Evolutionary conservation across 495 filamentous ascomycete species (phyloP).

Genomic region (Xanthoparmelia taractica): DNA sequence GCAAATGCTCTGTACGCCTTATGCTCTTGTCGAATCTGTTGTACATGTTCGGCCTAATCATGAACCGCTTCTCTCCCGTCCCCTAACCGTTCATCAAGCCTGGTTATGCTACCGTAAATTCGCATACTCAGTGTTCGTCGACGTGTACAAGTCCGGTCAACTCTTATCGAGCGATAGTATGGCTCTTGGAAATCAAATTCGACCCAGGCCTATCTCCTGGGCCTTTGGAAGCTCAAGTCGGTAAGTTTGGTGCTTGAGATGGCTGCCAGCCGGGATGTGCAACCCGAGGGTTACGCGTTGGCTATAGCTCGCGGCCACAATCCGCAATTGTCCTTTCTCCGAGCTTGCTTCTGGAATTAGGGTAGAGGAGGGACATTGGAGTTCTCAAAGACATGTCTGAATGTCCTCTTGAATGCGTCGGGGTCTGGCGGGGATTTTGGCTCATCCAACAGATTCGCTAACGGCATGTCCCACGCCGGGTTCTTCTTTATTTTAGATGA

Average conservation of each 20-base stretch:
- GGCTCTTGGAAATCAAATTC: not conserved
- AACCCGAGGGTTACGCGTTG: not conserved
- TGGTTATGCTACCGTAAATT: no score
- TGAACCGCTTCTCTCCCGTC: no score
- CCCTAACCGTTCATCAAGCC: no score
- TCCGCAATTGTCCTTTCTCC: not conserved
- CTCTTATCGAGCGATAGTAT: not conserved
- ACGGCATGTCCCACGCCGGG: not conserved
- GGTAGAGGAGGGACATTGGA: constrained; percentile 5
- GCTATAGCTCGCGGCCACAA: not conserved
- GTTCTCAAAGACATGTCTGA: not conserved
- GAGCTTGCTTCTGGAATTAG: not conserved
- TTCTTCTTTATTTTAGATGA: not conserved
- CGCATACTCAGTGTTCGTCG: not conserved
- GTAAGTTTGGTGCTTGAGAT: not conserved
- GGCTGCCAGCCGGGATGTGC: not conserved
- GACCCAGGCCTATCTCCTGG: not conserved
- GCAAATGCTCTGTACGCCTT: no score
- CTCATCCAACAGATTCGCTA: constrained; percentile 3
- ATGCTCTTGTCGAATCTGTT: no score
- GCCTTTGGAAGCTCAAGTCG: not conserved
- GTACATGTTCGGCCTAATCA: no score
- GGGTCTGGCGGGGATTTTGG: not conserved
- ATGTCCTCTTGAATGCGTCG: not conserved
- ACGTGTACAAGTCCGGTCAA: not conserved